Evolutionary conservation across 306 rosid species (phyloP).

Genomic region (Rosa rugosa): DNA sequence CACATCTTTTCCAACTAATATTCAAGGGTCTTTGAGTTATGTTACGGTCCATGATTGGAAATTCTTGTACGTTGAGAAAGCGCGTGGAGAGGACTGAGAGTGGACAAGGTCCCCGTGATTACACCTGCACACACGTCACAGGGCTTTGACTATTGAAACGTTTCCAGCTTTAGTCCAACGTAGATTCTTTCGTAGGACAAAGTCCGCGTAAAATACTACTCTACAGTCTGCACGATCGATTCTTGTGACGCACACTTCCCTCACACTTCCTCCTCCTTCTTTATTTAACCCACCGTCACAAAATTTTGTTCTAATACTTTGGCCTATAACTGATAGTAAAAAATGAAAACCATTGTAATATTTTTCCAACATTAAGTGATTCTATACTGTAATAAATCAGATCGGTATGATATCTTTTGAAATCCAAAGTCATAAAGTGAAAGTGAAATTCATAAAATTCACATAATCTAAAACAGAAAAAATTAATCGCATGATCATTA

Average conservation of each 20-base stretch:
- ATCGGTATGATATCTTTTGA: too few species aligned
- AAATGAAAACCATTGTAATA: not conserved
- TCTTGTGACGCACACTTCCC: not conserved
- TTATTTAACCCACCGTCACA: slow-evolving; percentile 1
- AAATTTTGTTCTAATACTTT: not conserved
- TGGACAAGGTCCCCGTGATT: not conserved
- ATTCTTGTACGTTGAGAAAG: not conserved
- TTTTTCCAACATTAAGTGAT: too few species aligned
- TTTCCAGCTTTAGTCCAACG: not conserved
- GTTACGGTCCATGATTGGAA: not conserved
- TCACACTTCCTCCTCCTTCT: not conserved
- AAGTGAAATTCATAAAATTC: too few species aligned
- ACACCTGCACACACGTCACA: not conserved
- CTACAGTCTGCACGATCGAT: not conserved
- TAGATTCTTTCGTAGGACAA: not conserved
- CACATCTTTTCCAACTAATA: not conserved
- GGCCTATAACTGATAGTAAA: not conserved
- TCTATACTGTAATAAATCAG: too few species aligned
- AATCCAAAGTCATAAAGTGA: too few species aligned
- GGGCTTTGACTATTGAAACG: not conserved
- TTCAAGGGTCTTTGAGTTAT: not conserved
- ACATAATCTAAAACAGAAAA: too few species aligned
- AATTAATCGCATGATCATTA: too few species aligned
- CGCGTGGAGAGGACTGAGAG: slow-evolving; percentile 8
- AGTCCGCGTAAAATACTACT: not conserved